A percentile compares a stretch with the other conserved stretches of the same genome.
Conservation (phyloP, 2,329 filamentous ascomycete genomes). For the Akanthomyces muscarius region DNA sequence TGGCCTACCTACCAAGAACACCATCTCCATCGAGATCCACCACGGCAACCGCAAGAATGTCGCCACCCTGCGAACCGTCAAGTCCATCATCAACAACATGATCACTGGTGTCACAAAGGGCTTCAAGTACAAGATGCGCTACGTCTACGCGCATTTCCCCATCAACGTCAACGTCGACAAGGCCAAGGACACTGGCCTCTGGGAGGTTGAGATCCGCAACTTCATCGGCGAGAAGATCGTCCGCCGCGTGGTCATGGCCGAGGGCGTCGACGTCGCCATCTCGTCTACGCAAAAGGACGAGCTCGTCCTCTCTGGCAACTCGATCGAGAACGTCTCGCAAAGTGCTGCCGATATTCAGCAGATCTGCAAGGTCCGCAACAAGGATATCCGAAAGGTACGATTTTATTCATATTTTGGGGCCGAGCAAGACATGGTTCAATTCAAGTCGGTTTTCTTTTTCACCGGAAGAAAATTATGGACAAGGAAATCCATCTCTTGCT, state of each 20-base stretch:
- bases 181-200: constrained; percentile 83
- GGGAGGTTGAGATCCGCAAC: constrained; percentile 98
- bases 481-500: too few species aligned
- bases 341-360: constrained; percentile 99
- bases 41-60: constrained; percentile 97
- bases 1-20: constrained; percentile 76
- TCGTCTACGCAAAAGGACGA: constrained; percentile 97
- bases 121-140: constrained; percentile 99
- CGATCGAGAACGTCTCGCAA: constrained; percentile 95
- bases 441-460: background rate
- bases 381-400: constrained; percentile 98
- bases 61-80: constrained; percentile 95
- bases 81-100: constrained; percentile 97
- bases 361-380: constrained; percentile 99
- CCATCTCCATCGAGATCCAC: constrained; percentile 97
- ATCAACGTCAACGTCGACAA: constrained; percentile 99
- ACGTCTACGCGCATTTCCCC: constrained; percentile 99
- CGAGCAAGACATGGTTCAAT: too few species aligned
- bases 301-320: constrained; percentile 90
- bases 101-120: constrained; percentile 98
- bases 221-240: constrained; percentile 99
- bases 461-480: too few species aligned
- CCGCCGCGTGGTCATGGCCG: constrained; percentile 82
- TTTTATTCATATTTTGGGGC: background rate
- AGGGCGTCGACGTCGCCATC: constrained; percentile 84